Conservation (phyloP, 2,329 filamentous ascomycete genomes). For the Claviceps monticola region DNA sequence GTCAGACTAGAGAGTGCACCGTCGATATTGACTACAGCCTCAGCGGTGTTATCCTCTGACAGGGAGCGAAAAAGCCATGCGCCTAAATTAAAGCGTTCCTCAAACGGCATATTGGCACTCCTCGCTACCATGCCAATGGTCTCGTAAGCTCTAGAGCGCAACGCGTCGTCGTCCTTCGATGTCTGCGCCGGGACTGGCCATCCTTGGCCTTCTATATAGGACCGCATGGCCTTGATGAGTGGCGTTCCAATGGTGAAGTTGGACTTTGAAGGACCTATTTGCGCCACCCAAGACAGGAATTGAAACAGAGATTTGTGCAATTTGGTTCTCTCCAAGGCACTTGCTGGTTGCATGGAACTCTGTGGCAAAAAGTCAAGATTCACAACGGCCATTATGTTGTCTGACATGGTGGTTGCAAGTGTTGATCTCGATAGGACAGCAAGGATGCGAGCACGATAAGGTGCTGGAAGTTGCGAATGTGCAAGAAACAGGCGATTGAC, state of each 20-base stretch:
- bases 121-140: conserved; percentile 72
- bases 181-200: conserved; percentile 58
- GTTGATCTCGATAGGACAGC: conserved; percentile 63
- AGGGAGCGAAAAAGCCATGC: conserved; percentile 75
- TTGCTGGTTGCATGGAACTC: conserved; percentile 21
- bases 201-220: conserved; percentile 66
- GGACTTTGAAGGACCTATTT: conserved; percentile 45
- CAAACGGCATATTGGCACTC: conserved; percentile 42
- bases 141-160: conserved; percentile 77
- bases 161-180: conserved; percentile 44
- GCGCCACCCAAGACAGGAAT: conserved; percentile 77
- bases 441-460: conserved; percentile 67
- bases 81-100: conserved; percentile 40
- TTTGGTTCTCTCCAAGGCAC: conserved; percentile 62
- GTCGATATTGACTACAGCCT: conserved; percentile 77
- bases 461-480: conserved; percentile 58
- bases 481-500: conserved; percentile 56
- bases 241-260: conserved; percentile 54
- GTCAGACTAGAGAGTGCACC: conserved; percentile 68
- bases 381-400: conserved; percentile 56
- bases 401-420: conserved; percentile 54
- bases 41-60: conserved; percentile 60
- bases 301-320: conserved; percentile 71
- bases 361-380: conserved; percentile 43
- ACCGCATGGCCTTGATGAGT: conserved; percentile 53